A percentile compares a stretch with the other conserved stretches of the same genome.
phyloP scores from a whole-genome alignment of 805 yeast genomes.

The Lipomyces chichibuensis region DNA sequence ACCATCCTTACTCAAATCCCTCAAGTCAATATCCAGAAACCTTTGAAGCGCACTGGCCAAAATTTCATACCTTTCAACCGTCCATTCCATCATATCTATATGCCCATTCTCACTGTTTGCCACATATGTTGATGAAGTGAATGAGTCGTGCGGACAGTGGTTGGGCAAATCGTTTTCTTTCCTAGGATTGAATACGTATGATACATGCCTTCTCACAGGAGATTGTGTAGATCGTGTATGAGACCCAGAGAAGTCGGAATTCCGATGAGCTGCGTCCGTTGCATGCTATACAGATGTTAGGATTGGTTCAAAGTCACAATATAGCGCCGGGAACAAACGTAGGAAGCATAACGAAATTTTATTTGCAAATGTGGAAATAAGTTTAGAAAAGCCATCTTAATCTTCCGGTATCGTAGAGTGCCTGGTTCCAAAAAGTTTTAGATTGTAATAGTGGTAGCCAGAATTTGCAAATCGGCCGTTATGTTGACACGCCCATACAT shows the following conservation, averaged over 20 bases:
- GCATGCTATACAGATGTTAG: background rate
- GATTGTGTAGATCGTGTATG: background rate
- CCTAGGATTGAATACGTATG: background rate
- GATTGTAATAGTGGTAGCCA: background rate
- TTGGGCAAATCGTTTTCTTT: background rate
- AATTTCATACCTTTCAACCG: background rate
- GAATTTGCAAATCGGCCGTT: background rate
- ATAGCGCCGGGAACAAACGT: background rate
- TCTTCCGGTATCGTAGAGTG: background rate
- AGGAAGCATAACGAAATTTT: background rate
- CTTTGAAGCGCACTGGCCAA: background rate
- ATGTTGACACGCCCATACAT: background rate
- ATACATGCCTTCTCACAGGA: background rate
- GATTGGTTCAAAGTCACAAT: background rate
- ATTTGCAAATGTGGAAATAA: background rate
- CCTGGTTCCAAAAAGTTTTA: background rate
- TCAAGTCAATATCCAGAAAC: slow-evolving; percentile 1
- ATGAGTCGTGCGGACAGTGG: background rate
- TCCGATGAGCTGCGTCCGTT: background rate
- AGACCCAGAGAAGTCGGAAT: background rate
- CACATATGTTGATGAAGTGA: background rate
- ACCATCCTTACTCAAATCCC: background rate
- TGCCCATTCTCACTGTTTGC: background rate
- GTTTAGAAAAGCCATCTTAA: background rate
- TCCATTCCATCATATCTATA: slow-evolving; percentile 7